Conservation (phyloP, 2,329 filamentous ascomycete species). For the Diplocarpon rosae region DNA sequence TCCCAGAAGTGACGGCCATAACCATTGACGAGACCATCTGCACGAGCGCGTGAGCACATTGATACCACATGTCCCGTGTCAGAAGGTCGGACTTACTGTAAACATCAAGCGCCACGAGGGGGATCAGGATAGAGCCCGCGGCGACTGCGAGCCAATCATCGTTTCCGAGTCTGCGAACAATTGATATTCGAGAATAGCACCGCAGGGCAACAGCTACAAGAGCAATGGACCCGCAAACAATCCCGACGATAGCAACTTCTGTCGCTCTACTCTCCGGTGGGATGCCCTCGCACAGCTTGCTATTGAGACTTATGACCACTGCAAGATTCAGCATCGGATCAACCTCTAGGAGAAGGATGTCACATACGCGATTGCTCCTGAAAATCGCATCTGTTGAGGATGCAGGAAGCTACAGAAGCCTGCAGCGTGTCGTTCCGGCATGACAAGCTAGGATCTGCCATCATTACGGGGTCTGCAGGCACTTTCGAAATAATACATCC, state of each 20-base stretch:
- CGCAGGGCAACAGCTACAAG: too few relatives aligned
- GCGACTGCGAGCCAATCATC: conserved; percentile 12
- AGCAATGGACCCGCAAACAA: too few relatives aligned
- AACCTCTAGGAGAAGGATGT: not conserved
- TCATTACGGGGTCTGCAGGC: not conserved
- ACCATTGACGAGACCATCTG: conserved; percentile 9
- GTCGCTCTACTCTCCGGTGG: conserved; percentile 5
- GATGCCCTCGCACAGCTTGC: conserved; percentile 7
- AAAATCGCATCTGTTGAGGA: conserved; percentile 6
- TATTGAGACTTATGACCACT: conserved; percentile 6
- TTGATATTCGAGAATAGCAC: not conserved
- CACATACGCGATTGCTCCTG: conserved; percentile 8
- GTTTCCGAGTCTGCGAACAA: conserved; percentile 3
- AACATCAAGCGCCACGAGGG: conserved; percentile 3
- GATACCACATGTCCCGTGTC: too few relatives aligned
- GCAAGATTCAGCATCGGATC: too few relatives aligned
- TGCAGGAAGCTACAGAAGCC: conserved; percentile 4
- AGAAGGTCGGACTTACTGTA: conserved; percentile 5
- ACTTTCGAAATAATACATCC: not conserved
- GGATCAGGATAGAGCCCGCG: conserved; percentile 4
- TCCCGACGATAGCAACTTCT: conserved; percentile 2
- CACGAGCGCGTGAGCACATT: not conserved
- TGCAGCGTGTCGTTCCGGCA: conserved; percentile 12
- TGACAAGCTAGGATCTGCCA: conserved; percentile 1
- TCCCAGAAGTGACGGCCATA: conserved; percentile 13